phyloP scores from a whole-genome alignment of 257 asterid genomes.

The Solanum peruvianum region DNA sequence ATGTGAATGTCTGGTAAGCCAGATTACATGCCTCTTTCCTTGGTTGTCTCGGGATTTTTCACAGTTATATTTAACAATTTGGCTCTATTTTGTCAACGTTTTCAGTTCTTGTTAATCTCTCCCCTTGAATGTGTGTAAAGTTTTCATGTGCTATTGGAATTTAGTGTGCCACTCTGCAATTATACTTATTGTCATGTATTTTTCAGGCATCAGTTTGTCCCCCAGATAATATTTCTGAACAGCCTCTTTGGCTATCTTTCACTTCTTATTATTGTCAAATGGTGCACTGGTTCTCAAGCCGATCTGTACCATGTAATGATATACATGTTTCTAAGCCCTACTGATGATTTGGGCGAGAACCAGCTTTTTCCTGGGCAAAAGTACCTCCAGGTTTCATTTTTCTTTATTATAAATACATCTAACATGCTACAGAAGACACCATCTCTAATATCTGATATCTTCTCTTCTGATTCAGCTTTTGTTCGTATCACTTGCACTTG shows the following conservation, averaged over 20 bases:
- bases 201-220: constrained; percentile 53
- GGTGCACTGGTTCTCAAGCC: constrained; percentile 64
- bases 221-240: constrained; percentile 56
- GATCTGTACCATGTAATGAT: constrained; percentile 65
- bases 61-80: neutral
- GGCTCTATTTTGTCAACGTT: neutral
- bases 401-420: neutral
- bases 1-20: constrained; percentile 37
- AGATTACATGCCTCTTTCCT: neutral
- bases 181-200: neutral
- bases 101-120: neutral
- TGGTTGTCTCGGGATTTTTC: neutral
- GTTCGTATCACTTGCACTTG: constrained; percentile 41
- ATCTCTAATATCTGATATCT: neutral
- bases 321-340: constrained; percentile 58
- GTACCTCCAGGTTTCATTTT: constrained; percentile 38
- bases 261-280: constrained; percentile 45
- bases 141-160: neutral
- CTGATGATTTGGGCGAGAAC: constrained; percentile 51
- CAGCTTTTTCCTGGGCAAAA: constrained; percentile 49
- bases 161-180: neutral
- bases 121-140: neutral
- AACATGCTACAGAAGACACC: neutral
- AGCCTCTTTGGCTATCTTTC: constrained; percentile 54
- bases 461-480: constrained; percentile 20